Evolutionary conservation across 495 filamentous ascomycete species (phyloP).

Genomic region (Podospora didyma): DNA sequence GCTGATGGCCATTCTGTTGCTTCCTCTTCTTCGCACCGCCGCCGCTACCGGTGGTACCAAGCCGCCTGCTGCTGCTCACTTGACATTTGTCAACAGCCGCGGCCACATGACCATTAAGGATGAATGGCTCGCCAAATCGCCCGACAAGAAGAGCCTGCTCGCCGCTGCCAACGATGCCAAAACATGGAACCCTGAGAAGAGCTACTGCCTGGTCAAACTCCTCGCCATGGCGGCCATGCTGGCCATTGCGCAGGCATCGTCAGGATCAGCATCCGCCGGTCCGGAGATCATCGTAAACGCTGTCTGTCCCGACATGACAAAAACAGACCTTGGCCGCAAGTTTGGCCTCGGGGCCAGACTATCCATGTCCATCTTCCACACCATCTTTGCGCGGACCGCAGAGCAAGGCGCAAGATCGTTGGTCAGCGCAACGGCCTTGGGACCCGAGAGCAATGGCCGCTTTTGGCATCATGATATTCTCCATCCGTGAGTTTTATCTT

Average conservation of each 20-base stretch:
- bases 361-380: neutral
- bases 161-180: neutral
- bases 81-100: conserved; percentile 35
- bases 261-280: neutral
- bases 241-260: neutral
- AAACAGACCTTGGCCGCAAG: neutral
- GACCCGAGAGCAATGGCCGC: neutral
- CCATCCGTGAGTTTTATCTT: neutral
- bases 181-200: neutral
- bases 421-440: neutral
- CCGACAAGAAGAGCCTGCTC: neutral
- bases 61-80: too few relatives aligned
- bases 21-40: conserved; percentile 44
- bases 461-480: neutral
- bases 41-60: conserved; percentile 17
- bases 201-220: neutral
- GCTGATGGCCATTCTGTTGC: conserved; percentile 45
- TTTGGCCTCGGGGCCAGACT: neutral
- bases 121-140: neutral
- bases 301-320: neutral
- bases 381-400: neutral
- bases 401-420: neutral
- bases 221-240: neutral
- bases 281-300: neutral
- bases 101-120: neutral